phyloP scores from a whole-genome alignment of 73 alveolate genomes.

The Paramecium biaurelia region DNA sequence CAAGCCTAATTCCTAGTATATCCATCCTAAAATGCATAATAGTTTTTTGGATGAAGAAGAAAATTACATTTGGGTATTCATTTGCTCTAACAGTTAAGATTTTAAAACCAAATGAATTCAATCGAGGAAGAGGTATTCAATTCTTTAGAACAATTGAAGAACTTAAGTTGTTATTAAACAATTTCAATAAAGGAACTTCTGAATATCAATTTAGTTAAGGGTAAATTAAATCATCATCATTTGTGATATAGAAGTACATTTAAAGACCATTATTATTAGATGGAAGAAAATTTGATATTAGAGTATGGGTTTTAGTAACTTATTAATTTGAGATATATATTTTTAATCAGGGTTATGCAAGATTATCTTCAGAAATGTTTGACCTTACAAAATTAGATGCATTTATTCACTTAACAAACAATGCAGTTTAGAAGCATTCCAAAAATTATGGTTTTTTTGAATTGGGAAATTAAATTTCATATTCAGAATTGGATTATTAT shows the following conservation, averaged over 20 bases:
- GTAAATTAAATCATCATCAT: slow-evolving; percentile 46
- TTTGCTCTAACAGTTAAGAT: not conserved
- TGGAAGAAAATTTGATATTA: slow-evolving; percentile 93
- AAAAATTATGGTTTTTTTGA: slow-evolving; percentile 89
- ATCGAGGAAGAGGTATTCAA: slow-evolving; percentile 88
- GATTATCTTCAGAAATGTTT: slow-evolving; percentile 82
- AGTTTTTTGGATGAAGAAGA: not conserved
- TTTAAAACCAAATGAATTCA: slow-evolving; percentile 78
- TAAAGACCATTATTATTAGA: slow-evolving; percentile 91
- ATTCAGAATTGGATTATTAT: slow-evolving; percentile 59
- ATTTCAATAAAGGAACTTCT: slow-evolving; percentile 60
- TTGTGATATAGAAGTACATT: slow-evolving; percentile 90
- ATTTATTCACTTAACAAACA: slow-evolving; percentile 93
- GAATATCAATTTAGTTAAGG: slow-evolving; percentile 44
- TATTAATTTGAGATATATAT: slow-evolving; percentile 78
- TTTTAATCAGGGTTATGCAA: slow-evolving; percentile 91
- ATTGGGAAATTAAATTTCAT: slow-evolving; percentile 87
- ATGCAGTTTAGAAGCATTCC: slow-evolving; percentile 89
- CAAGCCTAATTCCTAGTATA: not conserved
- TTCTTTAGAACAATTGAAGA: slow-evolving; percentile 72
- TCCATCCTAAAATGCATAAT: not conserved
- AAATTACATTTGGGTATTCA: slow-evolving; percentile 73
- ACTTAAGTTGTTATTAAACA: slow-evolving; percentile 62
- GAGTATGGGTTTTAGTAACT: slow-evolving; percentile 95
- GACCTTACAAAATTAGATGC: slow-evolving; percentile 77